phyloP scores from a whole-genome alignment of 2,329 filamentous ascomycete genomes.

The Coniochaeta hoffmannii region DNA sequence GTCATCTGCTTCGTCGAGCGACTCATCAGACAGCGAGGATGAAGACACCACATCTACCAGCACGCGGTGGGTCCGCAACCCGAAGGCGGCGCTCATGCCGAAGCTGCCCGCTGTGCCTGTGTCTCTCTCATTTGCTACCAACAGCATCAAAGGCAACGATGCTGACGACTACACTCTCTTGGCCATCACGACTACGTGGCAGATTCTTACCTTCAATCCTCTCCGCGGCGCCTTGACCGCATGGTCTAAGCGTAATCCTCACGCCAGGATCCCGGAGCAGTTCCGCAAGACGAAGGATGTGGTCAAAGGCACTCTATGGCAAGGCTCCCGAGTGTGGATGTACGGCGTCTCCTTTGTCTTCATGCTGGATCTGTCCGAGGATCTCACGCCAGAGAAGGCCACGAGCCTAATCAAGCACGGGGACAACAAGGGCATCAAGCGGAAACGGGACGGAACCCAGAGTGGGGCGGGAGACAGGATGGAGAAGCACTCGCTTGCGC shows the following conservation, averaged over 20 bases:
- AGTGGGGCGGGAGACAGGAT: constrained; percentile 48
- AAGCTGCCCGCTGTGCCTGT: constrained; percentile 58
- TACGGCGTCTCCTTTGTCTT: constrained; percentile 82
- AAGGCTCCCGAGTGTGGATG: constrained; percentile 71
- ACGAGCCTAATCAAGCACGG: constrained; percentile 17
- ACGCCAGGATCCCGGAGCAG: constrained; percentile 63
- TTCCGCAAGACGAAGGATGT: constrained; percentile 71
- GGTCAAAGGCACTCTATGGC: constrained; percentile 81
- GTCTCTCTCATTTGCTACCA: constrained; percentile 59
- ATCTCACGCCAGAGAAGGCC: constrained; percentile 44
- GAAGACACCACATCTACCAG: constrained; percentile 21
- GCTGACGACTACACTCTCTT: constrained; percentile 44
- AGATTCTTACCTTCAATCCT: constrained; percentile 74
- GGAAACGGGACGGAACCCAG: constrained; percentile 42
- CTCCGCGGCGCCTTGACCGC: constrained; percentile 68
- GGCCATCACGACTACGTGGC: constrained; percentile 45
- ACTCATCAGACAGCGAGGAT: constrained; percentile 21
- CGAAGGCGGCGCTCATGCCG: constrained; percentile 60
- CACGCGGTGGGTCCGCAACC: constrained; percentile 65
- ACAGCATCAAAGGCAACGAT: constrained; percentile 27
- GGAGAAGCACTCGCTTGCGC: constrained; percentile 35
- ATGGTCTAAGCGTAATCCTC: constrained; percentile 80
- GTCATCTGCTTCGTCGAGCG: constrained; percentile 15
- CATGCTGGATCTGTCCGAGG: constrained; percentile 79
- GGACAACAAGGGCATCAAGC: constrained; percentile 37